Evolutionary conservation across 2,329 filamentous ascomycete species (phyloP).

Genomic region (Nannizzia gypsea): DNA sequence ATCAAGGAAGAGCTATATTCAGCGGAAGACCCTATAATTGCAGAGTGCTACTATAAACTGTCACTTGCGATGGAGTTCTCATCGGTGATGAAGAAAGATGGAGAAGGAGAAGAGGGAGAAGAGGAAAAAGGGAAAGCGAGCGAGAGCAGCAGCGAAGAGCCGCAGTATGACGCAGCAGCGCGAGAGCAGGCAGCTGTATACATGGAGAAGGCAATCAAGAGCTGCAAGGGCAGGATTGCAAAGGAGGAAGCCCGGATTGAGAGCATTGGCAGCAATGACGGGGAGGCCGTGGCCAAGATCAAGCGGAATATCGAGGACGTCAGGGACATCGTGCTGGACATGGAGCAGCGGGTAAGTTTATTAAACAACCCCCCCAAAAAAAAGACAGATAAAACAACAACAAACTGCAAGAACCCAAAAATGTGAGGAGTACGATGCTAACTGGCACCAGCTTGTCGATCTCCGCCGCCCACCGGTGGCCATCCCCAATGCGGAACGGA

Average conservation of each 20-base stretch:
- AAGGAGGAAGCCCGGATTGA: constrained; percentile 41
- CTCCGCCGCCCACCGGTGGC: constrained; percentile 44
- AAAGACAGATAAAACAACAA: background rate
- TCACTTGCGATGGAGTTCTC: constrained; percentile 91
- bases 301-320: constrained; percentile 45
- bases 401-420: background rate
- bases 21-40: constrained; percentile 70
- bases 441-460: constrained; percentile 39
- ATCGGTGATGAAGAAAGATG: constrained; percentile 49
- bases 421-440: background rate
- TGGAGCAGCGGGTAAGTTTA: constrained; percentile 44
- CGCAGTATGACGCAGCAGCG: constrained; percentile 37
- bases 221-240: constrained; percentile 43
- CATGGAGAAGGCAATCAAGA: constrained; percentile 50
- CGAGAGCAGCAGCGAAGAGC: constrained; percentile 7
- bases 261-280: constrained; percentile 28
- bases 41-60: constrained; percentile 93
- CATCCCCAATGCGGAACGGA: constrained; percentile 28
- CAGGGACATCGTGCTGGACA: constrained; percentile 49
- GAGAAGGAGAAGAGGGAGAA: constrained; percentile 27
- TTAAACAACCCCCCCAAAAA: background rate
- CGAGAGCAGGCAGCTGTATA: constrained; percentile 44
- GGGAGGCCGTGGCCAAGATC: constrained; percentile 28
- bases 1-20: constrained; percentile 71
- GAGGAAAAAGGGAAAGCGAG: constrained; percentile 27